Percentiles rank a stretch among this genome's conserved stretches.
Conservation (phyloP, 2,329 filamentous ascomycete genomes). For the Hymenoscyphus linearis region DNA sequence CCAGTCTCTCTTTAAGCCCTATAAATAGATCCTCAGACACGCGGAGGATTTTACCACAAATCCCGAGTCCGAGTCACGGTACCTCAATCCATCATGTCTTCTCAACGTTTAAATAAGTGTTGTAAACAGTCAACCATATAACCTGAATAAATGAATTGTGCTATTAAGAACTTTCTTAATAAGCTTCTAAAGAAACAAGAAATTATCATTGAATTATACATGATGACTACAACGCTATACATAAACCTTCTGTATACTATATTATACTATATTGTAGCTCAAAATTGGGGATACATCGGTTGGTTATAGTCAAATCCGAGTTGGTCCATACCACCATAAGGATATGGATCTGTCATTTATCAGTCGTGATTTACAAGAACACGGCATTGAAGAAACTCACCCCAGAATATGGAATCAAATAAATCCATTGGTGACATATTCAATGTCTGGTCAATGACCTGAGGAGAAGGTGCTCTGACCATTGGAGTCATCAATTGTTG, state of each 20-base stretch:
- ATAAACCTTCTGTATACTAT: neutral
- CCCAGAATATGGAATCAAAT: slow-evolving; percentile 64
- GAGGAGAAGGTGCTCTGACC: slow-evolving; percentile 36
- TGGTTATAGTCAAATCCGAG: slow-evolving; percentile 2
- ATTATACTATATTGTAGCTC: slow-evolving; percentile 2
- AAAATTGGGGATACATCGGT: slow-evolving; percentile 6
- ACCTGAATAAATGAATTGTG: too few species aligned
- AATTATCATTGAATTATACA: neutral
- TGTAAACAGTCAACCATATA: too few species aligned
- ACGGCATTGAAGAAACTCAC: slow-evolving; percentile 34
- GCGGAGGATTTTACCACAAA: too few species aligned
- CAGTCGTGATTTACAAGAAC: neutral
- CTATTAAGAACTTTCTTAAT: too few species aligned
- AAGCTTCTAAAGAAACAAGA: neutral
- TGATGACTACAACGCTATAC: neutral
- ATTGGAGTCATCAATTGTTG: slow-evolving; percentile 33
- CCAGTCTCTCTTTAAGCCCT: too few species aligned
- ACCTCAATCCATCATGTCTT: too few species aligned
- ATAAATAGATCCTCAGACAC: too few species aligned
- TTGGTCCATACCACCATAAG: slow-evolving; percentile 2
- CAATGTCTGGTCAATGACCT: slow-evolving; percentile 47
- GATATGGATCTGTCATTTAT: neutral
- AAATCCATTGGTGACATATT: slow-evolving; percentile 64
- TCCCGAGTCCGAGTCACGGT: too few species aligned
- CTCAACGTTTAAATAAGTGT: too few species aligned